phyloP scores from a whole-genome alignment of 2,329 filamentous ascomycete genomes.

The Fusarium graminum region DNA sequence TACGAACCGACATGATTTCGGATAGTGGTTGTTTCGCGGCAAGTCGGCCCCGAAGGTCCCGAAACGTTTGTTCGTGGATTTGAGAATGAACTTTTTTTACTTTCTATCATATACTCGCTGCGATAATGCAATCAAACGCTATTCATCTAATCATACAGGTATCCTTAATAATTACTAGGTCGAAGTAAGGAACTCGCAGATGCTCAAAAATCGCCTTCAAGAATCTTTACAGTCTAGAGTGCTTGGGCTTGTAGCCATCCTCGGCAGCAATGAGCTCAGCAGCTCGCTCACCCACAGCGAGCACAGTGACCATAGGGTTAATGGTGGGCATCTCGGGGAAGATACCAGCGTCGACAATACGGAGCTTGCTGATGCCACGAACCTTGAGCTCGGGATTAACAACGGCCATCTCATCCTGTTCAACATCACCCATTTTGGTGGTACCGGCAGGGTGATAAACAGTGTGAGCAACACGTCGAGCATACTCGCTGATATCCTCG shows the following conservation, averaged over 20 bases:
- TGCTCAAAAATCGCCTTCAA: background rate
- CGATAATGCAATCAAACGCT: constrained; percentile 37
- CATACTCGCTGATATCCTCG: constrained; percentile 85
- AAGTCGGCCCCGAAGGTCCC: constrained; percentile 31
- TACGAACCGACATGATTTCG: constrained; percentile 15
- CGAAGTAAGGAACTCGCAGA: constrained; percentile 13
- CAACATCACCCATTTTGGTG: constrained; percentile 87
- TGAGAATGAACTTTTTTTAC: constrained; percentile 21
- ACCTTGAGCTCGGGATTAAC: constrained; percentile 83
- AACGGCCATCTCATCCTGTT: constrained; percentile 77
- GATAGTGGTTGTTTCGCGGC: constrained; percentile 4
- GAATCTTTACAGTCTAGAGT: constrained; percentile 51
- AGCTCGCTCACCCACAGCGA: constrained; percentile 84
- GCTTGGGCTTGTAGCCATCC: constrained; percentile 64
- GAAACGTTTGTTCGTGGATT: constrained; percentile 14
- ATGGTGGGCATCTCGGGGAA: constrained; percentile 90
- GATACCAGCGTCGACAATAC: constrained; percentile 87
- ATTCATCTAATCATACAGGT: constrained; percentile 39
- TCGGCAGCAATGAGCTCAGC: constrained; percentile 83
- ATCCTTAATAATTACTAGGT: constrained; percentile 27
- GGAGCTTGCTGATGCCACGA: constrained; percentile 76
- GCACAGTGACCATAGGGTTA: constrained; percentile 91
- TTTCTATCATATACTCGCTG: constrained; percentile 30
- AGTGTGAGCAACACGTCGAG: constrained; percentile 83
- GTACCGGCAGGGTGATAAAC: constrained; percentile 93